These are phyloP conservation scores for Syzygium syzygioides DNA, from an alignment of 441 rosid species.

Conservation along the genomic window DNA sequence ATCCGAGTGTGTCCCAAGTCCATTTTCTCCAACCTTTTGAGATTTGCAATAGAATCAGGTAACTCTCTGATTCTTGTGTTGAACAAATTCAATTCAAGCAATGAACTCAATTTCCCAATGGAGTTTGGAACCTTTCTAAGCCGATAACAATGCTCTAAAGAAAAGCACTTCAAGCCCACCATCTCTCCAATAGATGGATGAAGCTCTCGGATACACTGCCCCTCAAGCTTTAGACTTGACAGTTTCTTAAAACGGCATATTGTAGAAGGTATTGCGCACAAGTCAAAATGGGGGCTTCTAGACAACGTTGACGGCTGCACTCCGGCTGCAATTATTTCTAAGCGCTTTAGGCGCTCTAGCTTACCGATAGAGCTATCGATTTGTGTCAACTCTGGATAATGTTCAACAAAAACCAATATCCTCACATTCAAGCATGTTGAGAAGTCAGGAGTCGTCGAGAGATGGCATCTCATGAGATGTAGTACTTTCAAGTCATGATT, in stretches of 20 bases:
- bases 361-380: neutral
- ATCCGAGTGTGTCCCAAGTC: rapidly evolving
- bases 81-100: neutral
- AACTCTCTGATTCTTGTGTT: neutral
- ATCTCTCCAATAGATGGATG: neutral
- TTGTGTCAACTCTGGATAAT: rapidly evolving
- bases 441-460: neutral
- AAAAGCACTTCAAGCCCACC: neutral
- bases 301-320: neutral
- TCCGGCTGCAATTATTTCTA: neutral
- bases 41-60: neutral
- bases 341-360: neutral
- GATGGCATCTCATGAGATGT: neutral
- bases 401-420: neutral
- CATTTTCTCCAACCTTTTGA: neutral
- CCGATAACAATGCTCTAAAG: neutral
- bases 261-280: neutral
- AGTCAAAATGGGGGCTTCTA: neutral
- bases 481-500: neutral
- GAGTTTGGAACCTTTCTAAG: neutral
- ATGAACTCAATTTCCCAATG: neutral
- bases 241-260: neutral
- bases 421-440: neutral
- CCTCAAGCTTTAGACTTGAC: neutral
- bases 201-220: neutral